Conservation (phyloP, 169 alveolate genomes). For the Plasmodium inui region DNA sequence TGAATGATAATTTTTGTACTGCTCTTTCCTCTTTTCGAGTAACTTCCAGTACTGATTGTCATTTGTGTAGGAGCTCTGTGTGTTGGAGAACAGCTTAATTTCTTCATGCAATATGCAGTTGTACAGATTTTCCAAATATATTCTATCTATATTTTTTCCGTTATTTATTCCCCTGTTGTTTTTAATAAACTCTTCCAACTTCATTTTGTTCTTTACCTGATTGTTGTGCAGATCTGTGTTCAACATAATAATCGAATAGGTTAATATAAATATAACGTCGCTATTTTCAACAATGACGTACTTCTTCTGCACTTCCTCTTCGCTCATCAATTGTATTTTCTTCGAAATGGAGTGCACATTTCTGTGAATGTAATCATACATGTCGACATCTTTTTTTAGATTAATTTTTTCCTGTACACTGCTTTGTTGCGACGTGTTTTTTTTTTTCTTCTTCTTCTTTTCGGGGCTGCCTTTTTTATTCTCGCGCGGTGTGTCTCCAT, state of each 20-base stretch:
- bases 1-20: constrained; percentile 57
- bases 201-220: constrained; percentile 91
- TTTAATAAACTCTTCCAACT: constrained; percentile 90
- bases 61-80: constrained; percentile 61
- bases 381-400: constrained; percentile 57
- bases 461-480: not conserved
- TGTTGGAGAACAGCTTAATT: constrained; percentile 68
- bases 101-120: constrained; percentile 82
- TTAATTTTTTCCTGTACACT: constrained; percentile 41
- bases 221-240: constrained; percentile 93
- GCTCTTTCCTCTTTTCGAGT: constrained; percentile 45
- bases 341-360: constrained; percentile 46
- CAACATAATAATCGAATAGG: constrained; percentile 92
- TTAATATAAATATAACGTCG: constrained; percentile 89
- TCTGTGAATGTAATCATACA: constrained; percentile 38
- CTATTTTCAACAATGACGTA: constrained; percentile 83
- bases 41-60: constrained; percentile 75
- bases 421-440: not conserved
- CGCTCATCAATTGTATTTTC: constrained; percentile 47
- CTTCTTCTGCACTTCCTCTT: constrained; percentile 72
- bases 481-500: constrained; percentile 27
- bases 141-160: constrained; percentile 88
- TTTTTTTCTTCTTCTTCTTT: not conserved
- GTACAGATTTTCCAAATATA: constrained; percentile 83
- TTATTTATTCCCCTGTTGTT: constrained; percentile 92